Evolutionary conservation across 1,139 yeast genomes (phyloP).

Genomic region (Kodamaea fungicola): DNA sequence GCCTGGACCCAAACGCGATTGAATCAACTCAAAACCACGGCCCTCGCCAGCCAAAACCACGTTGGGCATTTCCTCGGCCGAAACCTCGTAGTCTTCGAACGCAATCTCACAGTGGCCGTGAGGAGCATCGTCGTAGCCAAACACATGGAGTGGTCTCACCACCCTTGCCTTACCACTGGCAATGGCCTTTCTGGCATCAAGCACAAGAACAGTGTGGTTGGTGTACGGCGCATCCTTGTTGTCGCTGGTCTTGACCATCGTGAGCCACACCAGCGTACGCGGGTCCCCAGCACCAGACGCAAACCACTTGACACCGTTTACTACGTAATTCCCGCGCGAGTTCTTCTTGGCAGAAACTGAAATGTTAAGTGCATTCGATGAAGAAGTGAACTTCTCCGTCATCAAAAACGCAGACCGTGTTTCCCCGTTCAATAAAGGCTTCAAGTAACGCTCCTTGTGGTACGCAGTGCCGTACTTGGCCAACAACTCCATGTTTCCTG

Average conservation of each 20-base stretch:
- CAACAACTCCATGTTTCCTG: constrained; percentile 73
- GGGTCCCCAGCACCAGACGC: constrained; percentile 78
- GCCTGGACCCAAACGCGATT: constrained; percentile 71
- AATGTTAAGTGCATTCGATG: constrained; percentile 67
- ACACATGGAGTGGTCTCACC: constrained; percentile 54
- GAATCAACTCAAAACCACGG: constrained; percentile 65
- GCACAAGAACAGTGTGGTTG: constrained; percentile 60
- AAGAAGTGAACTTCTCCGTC: constrained; percentile 67
- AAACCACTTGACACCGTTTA: constrained; percentile 73
- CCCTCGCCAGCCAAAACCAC: constrained; percentile 50
- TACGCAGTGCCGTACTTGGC: constrained; percentile 54
- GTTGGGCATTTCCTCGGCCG: constrained; percentile 36
- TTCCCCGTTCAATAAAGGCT: constrained; percentile 55
- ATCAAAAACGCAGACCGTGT: constrained; percentile 67
- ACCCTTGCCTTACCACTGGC: constrained; percentile 51
- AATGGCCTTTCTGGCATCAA: constrained; percentile 52
- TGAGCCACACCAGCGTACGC: constrained; percentile 56
- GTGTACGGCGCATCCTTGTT: constrained; percentile 31
- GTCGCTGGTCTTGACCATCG: constrained; percentile 61
- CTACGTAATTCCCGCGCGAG: constrained; percentile 46
- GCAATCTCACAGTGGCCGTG: constrained; percentile 69
- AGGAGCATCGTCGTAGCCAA: constrained; percentile 72
- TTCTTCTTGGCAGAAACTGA: constrained; percentile 46
- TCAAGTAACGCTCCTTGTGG: constrained; percentile 54
- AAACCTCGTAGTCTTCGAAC: constrained; percentile 51